These are phyloP conservation scores for Trichoderma cornu-damae DNA, from an alignment of 2,329 filamentous ascomycete species.

Conservation along the genomic window DNA sequence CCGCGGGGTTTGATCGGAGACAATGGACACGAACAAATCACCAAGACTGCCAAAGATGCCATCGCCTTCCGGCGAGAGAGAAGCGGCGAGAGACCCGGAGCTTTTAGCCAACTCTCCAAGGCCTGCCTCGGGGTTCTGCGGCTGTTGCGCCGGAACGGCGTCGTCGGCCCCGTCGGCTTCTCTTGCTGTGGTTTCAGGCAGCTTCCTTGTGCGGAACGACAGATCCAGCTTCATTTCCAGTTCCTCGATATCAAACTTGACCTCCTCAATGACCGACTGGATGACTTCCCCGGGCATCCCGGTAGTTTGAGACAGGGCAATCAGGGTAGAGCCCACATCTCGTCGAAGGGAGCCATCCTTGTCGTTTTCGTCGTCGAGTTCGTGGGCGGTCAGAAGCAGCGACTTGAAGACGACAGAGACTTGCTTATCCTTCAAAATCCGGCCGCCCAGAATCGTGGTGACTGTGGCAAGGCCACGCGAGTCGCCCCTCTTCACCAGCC, in stretches of 20 bases:
- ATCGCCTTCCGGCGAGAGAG: slow-evolving; percentile 47
- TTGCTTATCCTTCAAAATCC: slow-evolving; percentile 59
- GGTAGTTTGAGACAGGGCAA: slow-evolving; percentile 57
- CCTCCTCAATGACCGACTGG: slow-evolving; percentile 59
- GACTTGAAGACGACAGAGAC: slow-evolving; percentile 60
- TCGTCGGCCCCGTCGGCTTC: slow-evolving; percentile 38
- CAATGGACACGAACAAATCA: slow-evolving; percentile 52
- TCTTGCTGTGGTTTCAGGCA: slow-evolving; percentile 46
- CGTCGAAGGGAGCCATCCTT: slow-evolving; percentile 53
- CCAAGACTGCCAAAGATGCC: slow-evolving; percentile 55
- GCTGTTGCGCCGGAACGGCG: slow-evolving; percentile 25
- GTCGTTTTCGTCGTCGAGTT: slow-evolving; percentile 51
- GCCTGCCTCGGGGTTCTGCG: slow-evolving; percentile 37
- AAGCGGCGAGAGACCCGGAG: slow-evolving; percentile 42
- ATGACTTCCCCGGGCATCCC: slow-evolving; percentile 59
- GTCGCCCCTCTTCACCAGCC: slow-evolving; percentile 56
- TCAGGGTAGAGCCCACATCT: slow-evolving; percentile 61
- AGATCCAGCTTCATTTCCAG: slow-evolving; percentile 71
- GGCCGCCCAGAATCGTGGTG: slow-evolving; percentile 55
- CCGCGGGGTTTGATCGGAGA: slow-evolving; percentile 38
- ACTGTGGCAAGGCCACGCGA: slow-evolving; percentile 53
- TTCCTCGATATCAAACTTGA: slow-evolving; percentile 66
- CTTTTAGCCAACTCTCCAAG: slow-evolving; percentile 37
- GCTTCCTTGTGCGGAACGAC: slow-evolving; percentile 54
- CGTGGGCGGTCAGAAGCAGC: slow-evolving; percentile 56